phyloP scores from a whole-genome alignment of 2,329 filamentous ascomycete genomes.

The Bipolaris cookei region DNA sequence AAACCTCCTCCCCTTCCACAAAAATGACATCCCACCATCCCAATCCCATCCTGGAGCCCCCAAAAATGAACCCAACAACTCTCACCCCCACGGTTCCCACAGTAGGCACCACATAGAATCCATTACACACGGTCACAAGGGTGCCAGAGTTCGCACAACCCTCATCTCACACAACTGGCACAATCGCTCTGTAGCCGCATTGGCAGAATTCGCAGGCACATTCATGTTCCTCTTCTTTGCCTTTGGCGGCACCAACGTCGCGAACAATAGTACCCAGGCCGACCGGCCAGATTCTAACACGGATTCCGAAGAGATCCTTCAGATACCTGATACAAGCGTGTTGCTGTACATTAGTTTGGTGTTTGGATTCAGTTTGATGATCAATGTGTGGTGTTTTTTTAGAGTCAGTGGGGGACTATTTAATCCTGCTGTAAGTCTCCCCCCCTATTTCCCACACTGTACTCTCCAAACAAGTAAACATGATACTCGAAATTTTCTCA shows the following conservation, averaged over 20 bases:
- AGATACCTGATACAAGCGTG: constrained; percentile 43
- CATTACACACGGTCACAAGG: neutral
- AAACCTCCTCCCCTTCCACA: too few species aligned
- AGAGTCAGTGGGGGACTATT: constrained; percentile 49
- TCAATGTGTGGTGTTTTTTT: constrained; percentile 52
- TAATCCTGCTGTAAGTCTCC: constrained; percentile 49
- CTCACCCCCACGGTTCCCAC: too few species aligned
- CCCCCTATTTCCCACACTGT: neutral
- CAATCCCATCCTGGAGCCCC: too few species aligned
- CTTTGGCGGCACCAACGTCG: constrained; percentile 48
- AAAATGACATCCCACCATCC: too few species aligned
- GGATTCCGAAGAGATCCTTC: constrained; percentile 34
- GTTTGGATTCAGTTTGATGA: constrained; percentile 49
- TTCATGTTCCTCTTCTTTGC: constrained; percentile 53
- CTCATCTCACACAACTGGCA: constrained; percentile 29
- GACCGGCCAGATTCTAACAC: constrained; percentile 4
- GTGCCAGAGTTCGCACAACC: neutral
- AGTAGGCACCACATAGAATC: too few species aligned
- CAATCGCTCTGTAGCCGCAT: constrained; percentile 46
- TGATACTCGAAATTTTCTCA: too few species aligned
- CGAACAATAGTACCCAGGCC: constrained; percentile 36
- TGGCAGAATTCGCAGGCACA: constrained; percentile 49
- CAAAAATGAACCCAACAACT: too few species aligned
- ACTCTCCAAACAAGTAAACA: neutral
- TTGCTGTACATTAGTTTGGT: constrained; percentile 47